A percentile compares a stretch with the other conserved stretches of the same genome.
Evolutionary conservation across 768 basidiomycete species (phyloP).

Genomic region (Infundibulicybe gibba): DNA sequence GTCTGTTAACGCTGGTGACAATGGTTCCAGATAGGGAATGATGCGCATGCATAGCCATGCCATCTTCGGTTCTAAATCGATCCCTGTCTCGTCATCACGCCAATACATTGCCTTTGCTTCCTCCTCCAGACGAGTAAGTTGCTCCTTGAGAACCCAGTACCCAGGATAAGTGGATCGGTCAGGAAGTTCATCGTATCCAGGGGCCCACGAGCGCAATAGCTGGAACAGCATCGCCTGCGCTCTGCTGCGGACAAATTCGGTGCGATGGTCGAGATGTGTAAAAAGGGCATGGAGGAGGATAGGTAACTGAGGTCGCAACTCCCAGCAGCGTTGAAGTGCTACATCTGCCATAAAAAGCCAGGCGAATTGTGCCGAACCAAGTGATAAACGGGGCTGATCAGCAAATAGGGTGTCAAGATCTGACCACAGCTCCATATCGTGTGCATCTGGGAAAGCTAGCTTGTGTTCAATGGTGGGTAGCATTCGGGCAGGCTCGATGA

Average conservation of each 20-base stretch:
- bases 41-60: conserved; percentile 62
- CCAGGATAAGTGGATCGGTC: conserved; percentile 50
- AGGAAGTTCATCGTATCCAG: conserved; percentile 70
- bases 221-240: conserved; percentile 84
- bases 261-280: conserved; percentile 78
- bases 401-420: conserved; percentile 76
- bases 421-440: conserved; percentile 75
- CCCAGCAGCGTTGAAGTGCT: conserved; percentile 74
- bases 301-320: conserved; percentile 64
- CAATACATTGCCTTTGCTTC: conserved; percentile 60
- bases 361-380: conserved; percentile 87
- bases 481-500: conserved; percentile 85
- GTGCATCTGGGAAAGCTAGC: conserved; percentile 54
- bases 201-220: conserved; percentile 75
- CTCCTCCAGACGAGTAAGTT: conserved; percentile 52
- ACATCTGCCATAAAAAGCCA: conserved; percentile 81
- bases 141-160: conserved; percentile 45
- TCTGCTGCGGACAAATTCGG: conserved; percentile 62
- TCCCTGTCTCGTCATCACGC: conserved; percentile 64
- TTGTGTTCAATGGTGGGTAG: conserved; percentile 74
- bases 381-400: conserved; percentile 61
- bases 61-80: conserved; percentile 64
- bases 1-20: conserved; percentile 65
- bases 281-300: conserved; percentile 76
- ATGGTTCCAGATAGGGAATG: conserved; percentile 62